phyloP scores from a whole-genome alignment of 2,329 filamentous ascomycete species.

The Microdochium paspali region DNA sequence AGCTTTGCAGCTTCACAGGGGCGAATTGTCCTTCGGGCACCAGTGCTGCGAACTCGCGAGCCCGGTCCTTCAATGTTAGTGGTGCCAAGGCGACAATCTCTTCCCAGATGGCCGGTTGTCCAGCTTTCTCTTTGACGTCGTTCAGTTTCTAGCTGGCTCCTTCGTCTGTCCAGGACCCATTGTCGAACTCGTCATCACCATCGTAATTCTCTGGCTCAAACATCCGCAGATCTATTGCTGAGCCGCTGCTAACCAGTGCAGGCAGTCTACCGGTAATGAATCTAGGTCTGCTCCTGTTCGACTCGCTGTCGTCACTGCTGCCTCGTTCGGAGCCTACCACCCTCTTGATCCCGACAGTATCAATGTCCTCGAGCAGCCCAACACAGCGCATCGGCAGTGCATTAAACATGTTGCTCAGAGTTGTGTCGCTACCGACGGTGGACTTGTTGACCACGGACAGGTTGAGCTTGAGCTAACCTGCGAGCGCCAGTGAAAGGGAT shows the following conservation, averaged over 20 bases:
- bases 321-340: slow-evolving; percentile 12
- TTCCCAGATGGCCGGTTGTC: too few relatives aligned
- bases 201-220: slow-evolving; percentile 22
- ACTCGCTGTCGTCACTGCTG: slow-evolving; percentile 5
- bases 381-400: slow-evolving; percentile 26
- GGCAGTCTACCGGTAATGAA: too few relatives aligned
- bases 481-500: slow-evolving; percentile 65
- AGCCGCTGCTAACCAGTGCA: too few relatives aligned
- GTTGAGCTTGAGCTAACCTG: slow-evolving; percentile 61
- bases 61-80: slow-evolving; percentile 31
- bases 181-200: background rate
- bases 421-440: slow-evolving; percentile 15
- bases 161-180: background rate
- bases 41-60: slow-evolving; percentile 41
- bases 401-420: slow-evolving; percentile 21
- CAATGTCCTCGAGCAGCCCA: slow-evolving; percentile 47
- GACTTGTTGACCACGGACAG: slow-evolving; percentile 66
- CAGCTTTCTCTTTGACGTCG: background rate
- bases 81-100: too few relatives aligned
- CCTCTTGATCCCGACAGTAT: slow-evolving; percentile 37
- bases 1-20: slow-evolving; percentile 40
- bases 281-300: background rate
- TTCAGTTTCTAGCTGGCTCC: background rate
- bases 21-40: slow-evolving; percentile 38
- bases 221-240: slow-evolving; percentile 33